phyloP scores from a whole-genome alignment of 345 rosid species.

The Populus tremula region DNA sequence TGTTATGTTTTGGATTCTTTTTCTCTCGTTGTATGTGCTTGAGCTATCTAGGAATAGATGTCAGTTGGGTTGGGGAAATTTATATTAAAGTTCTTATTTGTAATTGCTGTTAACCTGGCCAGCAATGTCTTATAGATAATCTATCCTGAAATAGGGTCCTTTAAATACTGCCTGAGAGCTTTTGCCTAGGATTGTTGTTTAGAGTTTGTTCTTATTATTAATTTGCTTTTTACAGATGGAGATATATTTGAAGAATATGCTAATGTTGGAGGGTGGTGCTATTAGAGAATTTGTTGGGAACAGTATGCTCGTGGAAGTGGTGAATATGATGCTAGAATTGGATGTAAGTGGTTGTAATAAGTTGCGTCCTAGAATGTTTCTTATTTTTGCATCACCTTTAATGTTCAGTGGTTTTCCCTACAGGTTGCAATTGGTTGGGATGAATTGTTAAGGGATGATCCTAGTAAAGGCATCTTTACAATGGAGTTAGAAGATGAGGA shows the following conservation, averaged over 20 bases:
- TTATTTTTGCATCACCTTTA: conserved; percentile 6
- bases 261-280: conserved; percentile 67
- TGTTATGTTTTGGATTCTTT: neutral
- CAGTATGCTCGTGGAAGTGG: conserved; percentile 61
- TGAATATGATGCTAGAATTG: conserved; percentile 76
- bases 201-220: neutral
- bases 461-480: conserved; percentile 70
- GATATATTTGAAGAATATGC: conserved; percentile 71
- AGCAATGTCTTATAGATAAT: neutral
- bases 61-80: neutral
- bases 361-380: neutral
- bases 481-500: conserved; percentile 72
- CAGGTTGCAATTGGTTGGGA: conserved; percentile 85
- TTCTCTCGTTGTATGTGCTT: neutral
- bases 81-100: neutral
- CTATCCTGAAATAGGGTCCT: neutral
- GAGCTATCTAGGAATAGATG: neutral
- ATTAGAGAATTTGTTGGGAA: conserved; percentile 69
- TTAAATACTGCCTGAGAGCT: neutral
- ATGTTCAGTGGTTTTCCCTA: conserved; percentile 5
- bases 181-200: neutral
- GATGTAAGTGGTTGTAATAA: conserved; percentile 62
- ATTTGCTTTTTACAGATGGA: conserved; percentile 4
- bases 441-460: conserved; percentile 61
- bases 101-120: neutral